These are phyloP conservation scores for Pseudogymnoascus sp. DNA, from an alignment of 2,329 filamentous ascomycete genomes.

Conservation along the genomic window DNA sequence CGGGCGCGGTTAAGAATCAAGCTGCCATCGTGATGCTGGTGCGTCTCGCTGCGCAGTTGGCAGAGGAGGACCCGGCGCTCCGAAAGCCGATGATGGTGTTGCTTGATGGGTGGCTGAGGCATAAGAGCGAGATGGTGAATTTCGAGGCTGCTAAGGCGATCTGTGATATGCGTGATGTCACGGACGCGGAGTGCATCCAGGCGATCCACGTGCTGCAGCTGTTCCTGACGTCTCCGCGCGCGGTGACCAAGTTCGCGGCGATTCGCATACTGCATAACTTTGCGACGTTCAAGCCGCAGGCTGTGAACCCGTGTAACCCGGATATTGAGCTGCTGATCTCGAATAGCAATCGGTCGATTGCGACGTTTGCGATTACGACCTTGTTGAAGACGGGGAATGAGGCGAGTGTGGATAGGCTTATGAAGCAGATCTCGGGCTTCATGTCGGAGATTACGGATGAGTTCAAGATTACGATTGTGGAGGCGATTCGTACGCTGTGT, in stretches of 20 bases:
- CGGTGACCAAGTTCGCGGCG: slow-evolving; percentile 94
- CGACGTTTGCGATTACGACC: slow-evolving; percentile 96
- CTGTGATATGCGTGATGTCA: slow-evolving; percentile 87
- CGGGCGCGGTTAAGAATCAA: slow-evolving; percentile 90
- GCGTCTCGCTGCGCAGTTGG: slow-evolving; percentile 83
- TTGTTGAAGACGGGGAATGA: slow-evolving; percentile 98
- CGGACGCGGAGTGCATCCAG: slow-evolving; percentile 82
- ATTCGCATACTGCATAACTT: slow-evolving; percentile 95
- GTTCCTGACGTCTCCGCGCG: slow-evolving; percentile 90
- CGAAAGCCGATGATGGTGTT: slow-evolving; percentile 96
- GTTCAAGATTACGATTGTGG: slow-evolving; percentile 99
- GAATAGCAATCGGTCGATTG: slow-evolving; percentile 94
- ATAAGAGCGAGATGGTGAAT: slow-evolving; percentile 99
- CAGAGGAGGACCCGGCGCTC: slow-evolving; percentile 83
- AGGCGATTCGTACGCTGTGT: slow-evolving; percentile 92
- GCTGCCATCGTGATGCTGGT: slow-evolving; percentile 90
- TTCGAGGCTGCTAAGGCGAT: slow-evolving; percentile 98
- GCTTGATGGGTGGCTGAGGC: slow-evolving; percentile 89
- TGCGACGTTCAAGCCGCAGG: slow-evolving; percentile 89
- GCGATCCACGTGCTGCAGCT: slow-evolving; percentile 93
- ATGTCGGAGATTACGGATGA: slow-evolving; percentile 99
- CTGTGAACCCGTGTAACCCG: slow-evolving; percentile 88
- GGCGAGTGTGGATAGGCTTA: slow-evolving; percentile 88
- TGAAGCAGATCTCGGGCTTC: slow-evolving; percentile 97
- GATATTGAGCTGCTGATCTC: slow-evolving; percentile 96